Evolutionary conservation across 1,284 basidiomycete species (phyloP), one percentile per base, ranked within the genome.

Genomic region (Puccinia coronata): DNA sequence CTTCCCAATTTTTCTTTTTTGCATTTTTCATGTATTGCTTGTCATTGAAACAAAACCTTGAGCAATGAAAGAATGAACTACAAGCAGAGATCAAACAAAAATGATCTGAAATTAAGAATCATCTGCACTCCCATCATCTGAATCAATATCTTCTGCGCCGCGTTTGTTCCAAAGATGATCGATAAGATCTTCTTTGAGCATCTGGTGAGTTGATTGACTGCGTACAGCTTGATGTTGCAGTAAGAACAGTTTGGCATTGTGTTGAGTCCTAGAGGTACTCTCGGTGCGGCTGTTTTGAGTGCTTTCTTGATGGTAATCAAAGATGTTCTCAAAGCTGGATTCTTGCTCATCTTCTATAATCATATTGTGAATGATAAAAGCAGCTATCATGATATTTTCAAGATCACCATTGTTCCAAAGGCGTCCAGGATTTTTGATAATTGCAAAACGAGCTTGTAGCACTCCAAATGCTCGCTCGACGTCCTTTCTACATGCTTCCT

Each of bases 381-480:
- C 36, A 31, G 49, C 28, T 12, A 31, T 43, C 73, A 76, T 76
- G 53, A 63, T 76, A 2, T 61, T n/a, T 4, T 25, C 23, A 14
- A 76, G 36, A 12, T 61, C n/a, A 1, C n/a, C 25, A 0, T 41
- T 18, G 6, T 31, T 28, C 73, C 53, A 76, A 18, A 59, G 18
- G 0, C 41, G 16, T 8, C 55, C 28, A 18, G 57, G 73, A 20
- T 20, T 20, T 4, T 43, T 39, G n/a, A 61, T 28, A 31, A 76
- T 76, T 0, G n/a, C 16, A 25, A n/a, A 76, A 16, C 73, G n/a
- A 31, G 34, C 41, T 63, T 76, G 36, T 2, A 76, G 39, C 28
- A 63, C 28, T 9, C 73, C 73, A 75, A 75, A n/a, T n/a, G n/a
- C n/a, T n/a, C 73, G 53, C 59, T 76, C 73, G 0, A 76, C 41